A percentile compares a stretch with the other conserved stretches of the same genome.
phyloP scores from a whole-genome alignment of 2,329 filamentous ascomycete genomes.

The Camillea tinctor region DNA sequence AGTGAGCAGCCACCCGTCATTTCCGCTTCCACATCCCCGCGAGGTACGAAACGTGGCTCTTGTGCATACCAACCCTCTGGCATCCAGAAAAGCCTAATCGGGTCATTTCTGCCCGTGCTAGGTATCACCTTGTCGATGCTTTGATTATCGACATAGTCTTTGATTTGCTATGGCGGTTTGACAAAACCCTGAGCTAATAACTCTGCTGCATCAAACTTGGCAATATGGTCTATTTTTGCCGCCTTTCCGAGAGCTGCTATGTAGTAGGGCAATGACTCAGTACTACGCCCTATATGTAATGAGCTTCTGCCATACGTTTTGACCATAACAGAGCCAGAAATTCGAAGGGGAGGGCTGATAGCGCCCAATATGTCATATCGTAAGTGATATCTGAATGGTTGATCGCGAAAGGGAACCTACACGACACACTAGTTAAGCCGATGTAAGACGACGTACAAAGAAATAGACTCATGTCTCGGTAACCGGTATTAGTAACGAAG shows the following conservation, averaged over 20 bases:
- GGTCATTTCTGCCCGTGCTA: slow-evolving; percentile 45
- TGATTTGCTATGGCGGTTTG: slow-evolving; percentile 47
- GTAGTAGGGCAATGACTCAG: slow-evolving; percentile 51
- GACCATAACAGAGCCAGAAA: slow-evolving; percentile 61
- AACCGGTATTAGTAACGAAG: slow-evolving; percentile 24
- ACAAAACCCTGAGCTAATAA: slow-evolving; percentile 54
- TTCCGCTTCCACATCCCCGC: slow-evolving; percentile 43
- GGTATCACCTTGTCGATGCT: slow-evolving; percentile 51
- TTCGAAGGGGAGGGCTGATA: slow-evolving; percentile 65
- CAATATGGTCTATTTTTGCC: slow-evolving; percentile 64
- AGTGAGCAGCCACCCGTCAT: slow-evolving; percentile 66
- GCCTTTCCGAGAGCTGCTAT: slow-evolving; percentile 61
- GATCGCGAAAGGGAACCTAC: slow-evolving; percentile 62
- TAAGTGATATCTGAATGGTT: slow-evolving; percentile 25
- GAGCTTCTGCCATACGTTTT: slow-evolving; percentile 54
- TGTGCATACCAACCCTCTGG: slow-evolving; percentile 63
- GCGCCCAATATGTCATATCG: slow-evolving; percentile 61
- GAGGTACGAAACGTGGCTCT: slow-evolving; percentile 64
- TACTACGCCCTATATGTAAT: slow-evolving; percentile 69
- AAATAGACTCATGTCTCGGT: slow-evolving; percentile 53
- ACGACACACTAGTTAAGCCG: slow-evolving; percentile 62
- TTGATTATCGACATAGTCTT: slow-evolving; percentile 61
- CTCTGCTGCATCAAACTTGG: slow-evolving; percentile 56
- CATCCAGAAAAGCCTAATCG: slow-evolving; percentile 61
- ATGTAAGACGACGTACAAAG: slow-evolving; percentile 65